Base-by-base conservation (phyloP, 176 grass and related monocot genomes). In the Cenchrus fungigraminus region DNA sequence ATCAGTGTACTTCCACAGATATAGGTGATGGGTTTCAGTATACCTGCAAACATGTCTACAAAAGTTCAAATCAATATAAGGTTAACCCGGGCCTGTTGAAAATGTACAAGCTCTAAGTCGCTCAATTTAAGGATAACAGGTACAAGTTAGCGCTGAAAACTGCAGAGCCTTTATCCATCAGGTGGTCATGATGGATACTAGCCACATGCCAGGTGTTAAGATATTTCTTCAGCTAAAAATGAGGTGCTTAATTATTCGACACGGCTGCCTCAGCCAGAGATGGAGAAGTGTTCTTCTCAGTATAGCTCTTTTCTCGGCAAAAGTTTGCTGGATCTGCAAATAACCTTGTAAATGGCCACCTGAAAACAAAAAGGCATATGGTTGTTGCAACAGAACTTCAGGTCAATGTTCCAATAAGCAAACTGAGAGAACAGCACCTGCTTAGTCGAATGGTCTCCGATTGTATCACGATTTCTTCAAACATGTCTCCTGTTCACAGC, bases 401-500 rank as follows among this genome's bases (percentile, higher is more conserved):
- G 16, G 56, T 61, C 12, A 76, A 4, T 73, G 55, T 12, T 84
- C 46, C 16, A 56, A 54, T 32, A 75, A 83, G 11, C 10, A 80
- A 68, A 69, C 8, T 43, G 40, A 49, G 11, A 83, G 68, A 83
- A 75, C 14, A 66, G 13, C 68, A 94, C 87, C 90, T 95, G 85
- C 90, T 90, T 45, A 68, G 85, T 37, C 17, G 75, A 74, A 95
- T 95, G 82, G 74, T 84, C 74, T 80, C 51, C 5, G 86, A 73
- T 72, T 73, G 80, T 77, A 94, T 87, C 82, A 72, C 78, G 16
- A 81, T 89, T 89, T 94, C 89, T 87, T 94, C 87, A 79, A 89
- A 84, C 62, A 50, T 17, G 22, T 92, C 55, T 29, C 86, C 92
- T 94, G 87, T 73, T 56, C 58, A 79, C n/a, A 49, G 17, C 68